phyloP scores from a whole-genome alignment of 345 rosid species.

The Pelargonium nanum region DNA sequence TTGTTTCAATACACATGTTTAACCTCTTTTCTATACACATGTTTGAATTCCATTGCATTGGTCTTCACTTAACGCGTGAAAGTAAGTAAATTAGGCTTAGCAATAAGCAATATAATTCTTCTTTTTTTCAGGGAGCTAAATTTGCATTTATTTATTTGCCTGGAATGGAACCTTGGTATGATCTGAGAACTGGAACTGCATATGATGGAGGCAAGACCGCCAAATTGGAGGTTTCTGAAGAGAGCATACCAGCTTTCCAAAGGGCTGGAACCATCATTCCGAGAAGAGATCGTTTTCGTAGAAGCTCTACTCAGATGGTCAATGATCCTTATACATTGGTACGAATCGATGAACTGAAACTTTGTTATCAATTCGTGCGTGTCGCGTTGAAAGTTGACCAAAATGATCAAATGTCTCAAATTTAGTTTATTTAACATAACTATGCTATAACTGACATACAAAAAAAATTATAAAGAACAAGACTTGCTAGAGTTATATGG shows the following conservation, averaged over 20 bases:
- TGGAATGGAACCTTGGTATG: slow-evolving; percentile 83
- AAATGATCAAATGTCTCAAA: neutral
- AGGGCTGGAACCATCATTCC: slow-evolving; percentile 93
- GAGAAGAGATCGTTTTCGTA: slow-evolving; percentile 75
- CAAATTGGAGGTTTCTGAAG: slow-evolving; percentile 71
- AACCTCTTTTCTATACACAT: no score
- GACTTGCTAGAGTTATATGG: no score
- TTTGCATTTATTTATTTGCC: slow-evolving; percentile 77
- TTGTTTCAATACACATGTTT: no score
- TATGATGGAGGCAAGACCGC: slow-evolving; percentile 53
- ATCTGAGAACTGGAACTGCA: slow-evolving; percentile 61
- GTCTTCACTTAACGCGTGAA: no score
- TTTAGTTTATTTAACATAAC: no score
- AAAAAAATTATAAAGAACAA: no score
- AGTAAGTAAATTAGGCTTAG: no score
- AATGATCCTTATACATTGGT: slow-evolving; percentile 96
- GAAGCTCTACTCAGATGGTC: slow-evolving; percentile 92
- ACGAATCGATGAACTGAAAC: slow-evolving; percentile 14
- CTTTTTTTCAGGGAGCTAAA: slow-evolving; percentile 43
- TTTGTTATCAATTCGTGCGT: no score
- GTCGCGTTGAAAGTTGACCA: no score
- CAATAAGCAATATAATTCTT: no score
- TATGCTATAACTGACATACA: no score
- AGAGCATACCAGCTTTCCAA: slow-evolving; percentile 88
- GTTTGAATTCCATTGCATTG: no score